phyloP scores from a whole-genome alignment of 805 yeast species.

The Wickerhamia fluorescens region DNA sequence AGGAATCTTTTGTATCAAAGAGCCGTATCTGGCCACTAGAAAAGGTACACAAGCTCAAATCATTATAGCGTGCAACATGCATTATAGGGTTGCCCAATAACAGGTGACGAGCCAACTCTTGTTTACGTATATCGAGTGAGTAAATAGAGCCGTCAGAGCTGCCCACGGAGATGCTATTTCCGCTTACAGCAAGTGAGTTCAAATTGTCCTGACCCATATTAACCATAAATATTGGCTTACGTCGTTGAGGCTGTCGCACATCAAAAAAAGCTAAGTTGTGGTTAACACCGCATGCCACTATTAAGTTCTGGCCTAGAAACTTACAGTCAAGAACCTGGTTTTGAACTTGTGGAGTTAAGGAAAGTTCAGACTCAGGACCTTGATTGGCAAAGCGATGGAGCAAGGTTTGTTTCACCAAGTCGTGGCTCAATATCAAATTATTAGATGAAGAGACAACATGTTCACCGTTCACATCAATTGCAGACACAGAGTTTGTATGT shows the following conservation, averaged over 20 bases:
- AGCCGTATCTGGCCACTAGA: too few species aligned
- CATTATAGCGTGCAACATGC: too few species aligned
- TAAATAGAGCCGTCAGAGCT: slow-evolving; percentile 17
- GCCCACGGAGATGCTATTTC: slow-evolving; percentile 6
- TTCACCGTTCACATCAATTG: slow-evolving; percentile 9
- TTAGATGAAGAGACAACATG: slow-evolving; percentile 10
- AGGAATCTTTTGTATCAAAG: too few species aligned
- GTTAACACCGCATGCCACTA: slow-evolving; percentile 20
- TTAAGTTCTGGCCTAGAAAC: slow-evolving; percentile 12
- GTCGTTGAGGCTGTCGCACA: slow-evolving; percentile 7
- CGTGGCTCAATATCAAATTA: slow-evolving; percentile 14
- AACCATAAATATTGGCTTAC: slow-evolving; percentile 9
- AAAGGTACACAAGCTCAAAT: too few species aligned
- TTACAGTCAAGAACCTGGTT: slow-evolving; percentile 16
- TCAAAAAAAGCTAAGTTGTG: slow-evolving; percentile 19
- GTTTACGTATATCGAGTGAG: slow-evolving; percentile 18
- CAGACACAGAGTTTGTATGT: slow-evolving; percentile 13
- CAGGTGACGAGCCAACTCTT: slow-evolving; percentile 3
- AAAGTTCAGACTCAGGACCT: slow-evolving; percentile 1
- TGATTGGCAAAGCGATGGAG: slow-evolving; percentile 3
- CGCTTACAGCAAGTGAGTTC: slow-evolving; percentile 11
- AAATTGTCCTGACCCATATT: slow-evolving; percentile 19
- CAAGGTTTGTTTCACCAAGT: slow-evolving; percentile 10
- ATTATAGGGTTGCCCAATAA: slow-evolving; percentile 2
- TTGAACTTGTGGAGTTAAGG: neutral